These are phyloP conservation scores for Yarrowia osloensis DNA, from an alignment of 805 yeast species.

Conservation along the genomic window DNA sequence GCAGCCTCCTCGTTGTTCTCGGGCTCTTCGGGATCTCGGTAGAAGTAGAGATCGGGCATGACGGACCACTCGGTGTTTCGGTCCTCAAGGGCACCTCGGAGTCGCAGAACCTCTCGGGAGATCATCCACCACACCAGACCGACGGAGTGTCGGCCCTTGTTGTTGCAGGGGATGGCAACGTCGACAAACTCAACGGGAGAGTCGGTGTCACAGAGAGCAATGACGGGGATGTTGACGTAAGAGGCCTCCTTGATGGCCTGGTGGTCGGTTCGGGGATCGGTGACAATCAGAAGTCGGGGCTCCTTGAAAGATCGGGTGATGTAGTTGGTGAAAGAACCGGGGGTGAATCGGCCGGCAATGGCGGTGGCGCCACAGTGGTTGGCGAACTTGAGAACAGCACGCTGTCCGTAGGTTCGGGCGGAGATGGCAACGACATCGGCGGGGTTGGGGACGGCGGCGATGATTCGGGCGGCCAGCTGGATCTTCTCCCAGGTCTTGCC, in stretches of 20 bases:
- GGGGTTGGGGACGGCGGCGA: slow-evolving; percentile 98
- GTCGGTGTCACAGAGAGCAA: slow-evolving; percentile 98
- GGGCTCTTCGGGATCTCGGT: slow-evolving; percentile 99
- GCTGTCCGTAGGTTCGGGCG: slow-evolving; percentile 99
- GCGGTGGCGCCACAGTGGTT: slow-evolving; percentile 99
- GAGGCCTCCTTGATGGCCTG: slow-evolving; percentile 99
- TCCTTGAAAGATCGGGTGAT: slow-evolving; percentile 99
- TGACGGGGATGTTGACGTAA: slow-evolving; percentile 99
- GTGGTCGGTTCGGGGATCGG: slow-evolving; percentile 99
- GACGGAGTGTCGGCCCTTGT: slow-evolving; percentile 99
- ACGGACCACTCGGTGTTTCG: slow-evolving; percentile 97
- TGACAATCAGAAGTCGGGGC: slow-evolving; percentile 98
- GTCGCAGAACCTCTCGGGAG: slow-evolving; percentile 98
- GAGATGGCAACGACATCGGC: slow-evolving; percentile 98
- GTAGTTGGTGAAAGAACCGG: slow-evolving; percentile 99
- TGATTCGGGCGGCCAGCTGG: slow-evolving; percentile 98
- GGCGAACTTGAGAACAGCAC: slow-evolving; percentile 99
- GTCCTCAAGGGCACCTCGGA: slow-evolving; percentile 96
- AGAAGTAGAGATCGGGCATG: slow-evolving; percentile 99
- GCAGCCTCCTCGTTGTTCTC: slow-evolving; percentile 70
- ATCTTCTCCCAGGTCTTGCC: slow-evolving; percentile 99
- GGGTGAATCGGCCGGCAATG: slow-evolving; percentile 99
- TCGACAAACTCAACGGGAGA: slow-evolving; percentile 99
- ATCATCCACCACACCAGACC: slow-evolving; percentile 99
- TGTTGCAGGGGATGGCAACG: slow-evolving; percentile 99